Conservation (phyloP, 352 stramenopile species). For the Hyaloperonospora brassicae region DNA sequence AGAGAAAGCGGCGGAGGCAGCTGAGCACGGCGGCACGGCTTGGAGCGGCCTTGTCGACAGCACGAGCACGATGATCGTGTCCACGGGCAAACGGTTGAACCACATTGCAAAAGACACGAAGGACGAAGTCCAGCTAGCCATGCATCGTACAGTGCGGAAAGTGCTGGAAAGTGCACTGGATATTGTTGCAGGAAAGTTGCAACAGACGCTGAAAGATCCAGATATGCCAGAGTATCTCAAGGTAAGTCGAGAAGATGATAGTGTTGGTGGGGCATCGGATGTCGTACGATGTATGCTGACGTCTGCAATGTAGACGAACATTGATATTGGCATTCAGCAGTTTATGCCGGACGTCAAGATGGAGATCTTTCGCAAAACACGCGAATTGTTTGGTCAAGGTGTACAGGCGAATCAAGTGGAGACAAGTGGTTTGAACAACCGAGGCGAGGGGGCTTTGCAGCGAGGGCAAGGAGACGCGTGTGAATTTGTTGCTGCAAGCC, state of each 20-base stretch:
- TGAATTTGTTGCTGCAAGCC: constrained; percentile 6
- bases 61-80: constrained; percentile 72
- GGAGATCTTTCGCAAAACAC: constrained; percentile 81
- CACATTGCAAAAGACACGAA: constrained; percentile 81
- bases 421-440: constrained; percentile 3
- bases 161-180: constrained; percentile 74
- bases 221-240: constrained; percentile 81
- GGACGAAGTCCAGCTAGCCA: constrained; percentile 68
- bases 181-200: constrained; percentile 65
- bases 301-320: constrained; percentile 41
- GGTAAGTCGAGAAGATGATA: constrained; percentile 13
- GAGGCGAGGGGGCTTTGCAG: not conserved
- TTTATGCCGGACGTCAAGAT: constrained; percentile 87
- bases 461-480: constrained; percentile 2
- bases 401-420: constrained; percentile 8
- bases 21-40: constrained; percentile 17
- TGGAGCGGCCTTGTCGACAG: constrained; percentile 71
- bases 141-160: constrained; percentile 70
- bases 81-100: constrained; percentile 73
- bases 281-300: too few relatives aligned
- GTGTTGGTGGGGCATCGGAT: too few relatives aligned
- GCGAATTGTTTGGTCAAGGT: constrained; percentile 57
- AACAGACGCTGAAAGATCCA: constrained; percentile 69
- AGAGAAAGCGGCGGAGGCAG: constrained; percentile 36
- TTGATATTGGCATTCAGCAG: constrained; percentile 77